Evolutionary conservation across 169 alveolate species (phyloP), one percentile per base, ranked within the genome.

Genomic region (Plasmodium knowlesi): DNA sequence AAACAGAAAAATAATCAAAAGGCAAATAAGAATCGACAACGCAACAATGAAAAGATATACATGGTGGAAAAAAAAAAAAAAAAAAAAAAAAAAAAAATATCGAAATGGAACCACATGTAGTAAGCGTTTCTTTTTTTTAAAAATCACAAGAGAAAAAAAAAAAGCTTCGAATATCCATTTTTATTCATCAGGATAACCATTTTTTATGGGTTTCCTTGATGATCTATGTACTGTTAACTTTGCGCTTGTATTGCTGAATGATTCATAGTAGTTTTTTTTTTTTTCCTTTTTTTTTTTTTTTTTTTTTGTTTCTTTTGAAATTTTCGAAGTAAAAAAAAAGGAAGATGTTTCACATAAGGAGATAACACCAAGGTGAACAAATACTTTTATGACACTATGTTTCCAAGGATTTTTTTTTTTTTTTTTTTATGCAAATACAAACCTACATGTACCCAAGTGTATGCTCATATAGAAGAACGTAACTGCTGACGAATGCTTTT

Each of bases 41-140:
- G 57, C 57, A 12, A 2, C 19, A 46, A 46, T 9, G 57, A 46
- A 46, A 46, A 46, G 19, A 46, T 46, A 46, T 46, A 46, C 57
- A 46, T 10, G 0, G 19, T 12, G 19, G 5, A 46, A n/a, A 43
- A n/a, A 80, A 37, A 37, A 28, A 41, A 16, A 80, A 46, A 43
- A n/a, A 19, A 61, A 39, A 39, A 39, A 39, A 39, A 39, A 39
- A 39, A 39, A 39, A 39, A 39, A 39, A 39, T 4, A 39, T 19
- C 2, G 3, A 61, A 61, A 61, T n/a, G 34, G 74, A 61, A 61
- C 74, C 83, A 10, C 43, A 74, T 14, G 34, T 32, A 74, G 37
- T 74, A 37, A 46, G 67, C 67, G 57, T n/a, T 6, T 80, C 57
- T 80, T 80, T 70, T 82, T 82, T 53, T 82, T 82, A 78, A 61